Evolutionary conservation across 129 eudicot species (phyloP).

Genomic region (Saussurea involucrata): DNA sequence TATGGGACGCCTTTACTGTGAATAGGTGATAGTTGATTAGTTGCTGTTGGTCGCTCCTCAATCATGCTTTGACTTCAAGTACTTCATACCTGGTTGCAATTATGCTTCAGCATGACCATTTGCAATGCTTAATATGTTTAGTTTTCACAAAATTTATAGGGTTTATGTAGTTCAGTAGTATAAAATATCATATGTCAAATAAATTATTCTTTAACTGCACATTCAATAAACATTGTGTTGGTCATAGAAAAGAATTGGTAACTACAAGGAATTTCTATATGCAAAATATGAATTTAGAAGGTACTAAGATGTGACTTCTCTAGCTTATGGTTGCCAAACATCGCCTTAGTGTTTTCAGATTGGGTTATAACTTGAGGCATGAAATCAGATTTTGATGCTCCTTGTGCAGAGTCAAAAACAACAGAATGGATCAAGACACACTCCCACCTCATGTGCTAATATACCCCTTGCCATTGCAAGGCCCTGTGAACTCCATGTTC

Average conservation of each 20-base stretch:
- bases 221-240: not conserved
- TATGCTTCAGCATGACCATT: not conserved
- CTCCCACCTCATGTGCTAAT: constrained; percentile 56
- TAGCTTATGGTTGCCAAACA: no score
- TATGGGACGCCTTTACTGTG: not conserved
- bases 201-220: not conserved
- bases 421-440: constrained; percentile 25
- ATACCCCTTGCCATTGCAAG: constrained; percentile 68
- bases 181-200: not conserved
- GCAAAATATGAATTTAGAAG: not conserved
- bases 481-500: constrained; percentile 68
- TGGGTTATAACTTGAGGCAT: not conserved
- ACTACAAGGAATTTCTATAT: not conserved
- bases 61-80: not conserved
- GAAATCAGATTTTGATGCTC: constrained; percentile 1
- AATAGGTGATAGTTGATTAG: not conserved
- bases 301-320: no score
- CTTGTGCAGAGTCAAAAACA: not conserved
- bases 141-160: not conserved
- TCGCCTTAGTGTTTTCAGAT: not conserved
- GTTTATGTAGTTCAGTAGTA: not conserved
- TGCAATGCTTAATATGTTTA: not conserved
- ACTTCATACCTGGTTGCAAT: not conserved
- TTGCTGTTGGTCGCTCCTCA: not conserved
- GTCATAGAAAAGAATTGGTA: not conserved